These are phyloP conservation scores for Breynia disticha DNA, from an alignment of 441 rosid species.

Conservation along the genomic window DNA sequence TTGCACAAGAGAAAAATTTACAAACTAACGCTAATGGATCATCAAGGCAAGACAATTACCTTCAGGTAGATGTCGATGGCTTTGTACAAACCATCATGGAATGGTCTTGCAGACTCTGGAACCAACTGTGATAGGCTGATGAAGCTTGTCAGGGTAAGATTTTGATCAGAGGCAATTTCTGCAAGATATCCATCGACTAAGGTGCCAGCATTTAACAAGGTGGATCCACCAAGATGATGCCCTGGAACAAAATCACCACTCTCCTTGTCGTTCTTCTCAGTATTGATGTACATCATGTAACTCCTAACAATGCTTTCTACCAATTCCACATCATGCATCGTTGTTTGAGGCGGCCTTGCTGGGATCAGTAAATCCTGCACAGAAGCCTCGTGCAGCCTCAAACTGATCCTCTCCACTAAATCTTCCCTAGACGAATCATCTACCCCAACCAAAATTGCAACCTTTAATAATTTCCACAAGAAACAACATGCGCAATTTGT, in stretches of 20 bases:
- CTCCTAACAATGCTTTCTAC: conserved; percentile 47
- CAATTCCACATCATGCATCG: conserved; percentile 61
- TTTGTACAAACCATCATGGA: conserved; percentile 76
- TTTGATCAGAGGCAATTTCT: conserved; percentile 43
- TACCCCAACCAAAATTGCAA: conserved; percentile 50
- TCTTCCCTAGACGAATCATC: conserved; percentile 44
- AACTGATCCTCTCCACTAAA: conserved; percentile 48
- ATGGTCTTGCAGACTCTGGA: conserved; percentile 67
- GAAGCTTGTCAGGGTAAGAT: conserved; percentile 43
- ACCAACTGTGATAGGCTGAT: conserved; percentile 44
- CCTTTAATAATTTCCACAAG: conserved; percentile 69
- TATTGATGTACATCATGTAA: conserved; percentile 31
- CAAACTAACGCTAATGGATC: neutral
- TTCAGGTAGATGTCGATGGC: conserved; percentile 75
- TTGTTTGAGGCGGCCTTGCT: conserved; percentile 35
- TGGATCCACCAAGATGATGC: conserved; percentile 29
- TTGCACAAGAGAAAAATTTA: neutral
- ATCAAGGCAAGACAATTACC: conserved; percentile 28
- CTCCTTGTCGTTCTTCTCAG: conserved; percentile 28
- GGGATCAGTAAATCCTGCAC: conserved; percentile 60
- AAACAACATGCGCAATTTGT: conserved; percentile 65
- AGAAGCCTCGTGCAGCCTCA: conserved; percentile 65
- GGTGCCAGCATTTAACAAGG: conserved; percentile 55
- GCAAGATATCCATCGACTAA: conserved; percentile 62
- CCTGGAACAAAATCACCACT: conserved; percentile 37